These are phyloP conservation scores for Aphanoascus verrucosus DNA, from an alignment of 2,329 filamentous ascomycete genomes.

Conservation along the genomic window DNA sequence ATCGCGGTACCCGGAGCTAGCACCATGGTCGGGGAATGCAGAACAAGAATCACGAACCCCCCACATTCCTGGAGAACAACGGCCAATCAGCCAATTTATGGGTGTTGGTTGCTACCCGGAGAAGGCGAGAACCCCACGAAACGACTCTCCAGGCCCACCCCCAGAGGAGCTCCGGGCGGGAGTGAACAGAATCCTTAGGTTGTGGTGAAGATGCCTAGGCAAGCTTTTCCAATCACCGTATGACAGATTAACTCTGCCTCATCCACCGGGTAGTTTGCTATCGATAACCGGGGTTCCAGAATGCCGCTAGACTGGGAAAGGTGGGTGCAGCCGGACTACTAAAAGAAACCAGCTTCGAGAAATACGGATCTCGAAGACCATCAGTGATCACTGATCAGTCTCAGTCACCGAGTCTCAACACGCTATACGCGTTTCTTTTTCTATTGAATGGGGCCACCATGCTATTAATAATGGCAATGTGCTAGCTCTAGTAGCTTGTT, in stretches of 20 bases:
- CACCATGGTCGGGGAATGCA: constrained; percentile 1
- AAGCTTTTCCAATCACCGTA: not conserved
- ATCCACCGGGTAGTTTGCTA: not conserved
- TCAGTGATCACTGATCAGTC: too few relatives aligned
- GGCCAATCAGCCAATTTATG: not conserved
- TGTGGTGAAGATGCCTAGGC: constrained; percentile 1
- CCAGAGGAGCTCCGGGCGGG: too few relatives aligned
- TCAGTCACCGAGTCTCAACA: not conserved
- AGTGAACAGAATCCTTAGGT: too few relatives aligned
- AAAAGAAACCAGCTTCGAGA: not conserved
- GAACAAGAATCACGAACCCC: not conserved
- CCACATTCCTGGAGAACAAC: not conserved
- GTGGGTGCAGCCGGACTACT: not conserved
- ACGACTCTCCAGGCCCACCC: too few relatives aligned
- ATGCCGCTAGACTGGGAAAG: not conserved
- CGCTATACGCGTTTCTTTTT: not conserved
- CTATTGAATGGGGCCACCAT: not conserved
- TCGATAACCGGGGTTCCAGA: not conserved
- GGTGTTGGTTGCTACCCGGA: too few relatives aligned
- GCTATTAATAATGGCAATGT: not conserved
- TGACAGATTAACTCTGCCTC: not conserved
- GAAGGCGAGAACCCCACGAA: too few relatives aligned
- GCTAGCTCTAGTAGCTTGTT: not conserved
- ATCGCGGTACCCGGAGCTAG: constrained; percentile 1
- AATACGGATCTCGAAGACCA: too few relatives aligned